Percentiles rank a stretch among this genome's conserved stretches.
These are phyloP conservation scores for Decorospora gaudefroyi DNA, from an alignment of 2,329 filamentous ascomycete species.

Conservation along the genomic window DNA sequence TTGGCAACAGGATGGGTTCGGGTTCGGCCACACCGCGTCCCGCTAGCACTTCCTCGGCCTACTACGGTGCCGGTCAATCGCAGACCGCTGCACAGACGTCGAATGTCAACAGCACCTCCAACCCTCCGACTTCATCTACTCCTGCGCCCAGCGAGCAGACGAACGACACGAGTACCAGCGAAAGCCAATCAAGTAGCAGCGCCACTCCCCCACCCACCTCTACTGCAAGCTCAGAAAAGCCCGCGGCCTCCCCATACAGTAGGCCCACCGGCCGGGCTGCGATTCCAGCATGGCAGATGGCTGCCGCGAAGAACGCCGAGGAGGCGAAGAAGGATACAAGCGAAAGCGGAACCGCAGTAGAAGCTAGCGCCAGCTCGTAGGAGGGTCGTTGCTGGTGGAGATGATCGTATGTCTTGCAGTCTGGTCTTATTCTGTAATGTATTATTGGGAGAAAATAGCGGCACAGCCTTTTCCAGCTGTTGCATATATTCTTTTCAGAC, in stretches of 20 bases:
- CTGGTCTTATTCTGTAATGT: slow-evolving; percentile 14
- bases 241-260: slow-evolving; percentile 39
- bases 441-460: slow-evolving; percentile 14
- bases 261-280: slow-evolving; percentile 47
- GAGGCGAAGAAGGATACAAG: slow-evolving; percentile 51
- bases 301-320: slow-evolving; percentile 54
- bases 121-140: slow-evolving; percentile 22
- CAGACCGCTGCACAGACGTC: slow-evolving; percentile 28
- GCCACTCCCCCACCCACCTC: slow-evolving; percentile 19
- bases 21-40: slow-evolving; percentile 39
- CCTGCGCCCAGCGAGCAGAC: slow-evolving; percentile 30
- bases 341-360: slow-evolving; percentile 45
- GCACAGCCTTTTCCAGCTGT: too few species aligned
- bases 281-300: slow-evolving; percentile 61
- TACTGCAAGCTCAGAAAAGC: slow-evolving; percentile 37
- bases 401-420: slow-evolving; percentile 7
- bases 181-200: slow-evolving; percentile 31
- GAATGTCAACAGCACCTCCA: slow-evolving; percentile 34
- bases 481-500: too few species aligned
- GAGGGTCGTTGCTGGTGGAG: neutral
- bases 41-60: slow-evolving; percentile 27
- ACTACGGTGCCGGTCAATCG: slow-evolving; percentile 31
- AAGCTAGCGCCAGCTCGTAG: slow-evolving; percentile 39
- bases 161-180: slow-evolving; percentile 18
- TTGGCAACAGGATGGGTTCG: slow-evolving; percentile 64